Base-by-base conservation (phyloP, 371 early-diverging fungal genomes). In the Blakeslea trispora region DNA sequence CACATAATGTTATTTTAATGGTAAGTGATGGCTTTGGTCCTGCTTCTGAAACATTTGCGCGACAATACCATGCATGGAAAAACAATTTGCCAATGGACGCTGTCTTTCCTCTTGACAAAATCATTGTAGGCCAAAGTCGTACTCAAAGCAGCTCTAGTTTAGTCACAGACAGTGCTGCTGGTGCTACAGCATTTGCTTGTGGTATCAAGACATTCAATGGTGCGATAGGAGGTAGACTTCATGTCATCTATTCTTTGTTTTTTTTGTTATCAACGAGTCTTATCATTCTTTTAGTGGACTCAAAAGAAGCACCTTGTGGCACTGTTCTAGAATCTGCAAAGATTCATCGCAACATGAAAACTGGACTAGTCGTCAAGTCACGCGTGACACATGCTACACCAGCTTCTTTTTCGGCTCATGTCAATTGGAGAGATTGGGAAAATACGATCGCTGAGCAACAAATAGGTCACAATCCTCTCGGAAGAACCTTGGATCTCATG, bases 141-240 rank as follows among this genome's bases (percentile, higher is more conserved):
- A 97, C 97, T 1, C 77, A 90, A n/a, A 91, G 92, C 50, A 85
- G 86, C 23, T 72, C 76, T 47, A 87, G 88, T 63, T 74, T 93
- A 28, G 82, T 98, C 7, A 96, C 98, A 1, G 98, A 98, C 71
- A 93, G 94, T 34, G 98, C 97, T 10, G 96, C 98, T 13, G 98
- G 96, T 4, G 98, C 97, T 1, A 96, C 96, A 0, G 96, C 95
- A 0, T 95, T 92, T 71, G 69, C 93, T 0, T 95, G 95, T 66
- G 89, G 72, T 3, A 23, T 82, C 10, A 95, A 95, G 75, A 78
- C 92, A 0, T 94, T 90, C 76, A 95, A 96, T 64, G 91, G 88
- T 7, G 98, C 95, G 5, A 90, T 95, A 57, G 91, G 78, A 46
- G 57, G 57, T 52, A 51, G 47, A n/a, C 6, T 31, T 6, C 45